These are phyloP conservation scores for Pyrus communis DNA, from an alignment of 306 rosid species.

Conservation along the genomic window DNA sequence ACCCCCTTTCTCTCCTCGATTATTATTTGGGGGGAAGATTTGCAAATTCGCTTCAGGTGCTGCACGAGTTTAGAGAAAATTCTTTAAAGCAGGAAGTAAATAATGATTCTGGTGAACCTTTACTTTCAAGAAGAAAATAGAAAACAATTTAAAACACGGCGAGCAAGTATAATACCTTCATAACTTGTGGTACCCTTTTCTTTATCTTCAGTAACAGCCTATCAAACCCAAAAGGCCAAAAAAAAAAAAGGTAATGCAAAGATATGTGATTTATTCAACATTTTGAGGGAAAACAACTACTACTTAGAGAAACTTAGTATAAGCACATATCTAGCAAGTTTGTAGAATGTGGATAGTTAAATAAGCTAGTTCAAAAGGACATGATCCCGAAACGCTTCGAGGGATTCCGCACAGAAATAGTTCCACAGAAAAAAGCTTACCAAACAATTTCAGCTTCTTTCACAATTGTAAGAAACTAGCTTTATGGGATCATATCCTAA, in stretches of 20 bases:
- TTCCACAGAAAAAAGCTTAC: too few species aligned
- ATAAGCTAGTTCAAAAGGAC: neutral
- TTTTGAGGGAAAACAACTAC: neutral
- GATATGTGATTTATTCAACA: neutral
- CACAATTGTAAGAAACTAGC: too few species aligned
- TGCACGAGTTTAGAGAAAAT: slow-evolving; percentile 19
- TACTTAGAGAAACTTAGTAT: neutral
- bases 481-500: neutral
- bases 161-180: slow-evolving; percentile 45
- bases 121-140: neutral
- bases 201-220: slow-evolving; percentile 67
- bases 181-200: slow-evolving; percentile 38
- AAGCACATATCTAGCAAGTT: neutral
- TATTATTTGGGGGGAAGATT: slow-evolving; percentile 65
- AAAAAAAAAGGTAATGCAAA: neutral
- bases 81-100: neutral
- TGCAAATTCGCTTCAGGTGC: slow-evolving; percentile 71
- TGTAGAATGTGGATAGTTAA: neutral
- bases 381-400: neutral
- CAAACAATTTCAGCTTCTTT: too few species aligned
- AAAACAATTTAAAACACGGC: neutral
- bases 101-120: neutral
- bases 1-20: slow-evolving; percentile 50
- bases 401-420: too few species aligned
- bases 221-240: slow-evolving; percentile 3